Percentiles rank a stretch among this genome's conserved stretches.
Evolutionary conservation across 805 yeast species (phyloP).

Genomic region (Scheffersomyces stipitis): DNA sequence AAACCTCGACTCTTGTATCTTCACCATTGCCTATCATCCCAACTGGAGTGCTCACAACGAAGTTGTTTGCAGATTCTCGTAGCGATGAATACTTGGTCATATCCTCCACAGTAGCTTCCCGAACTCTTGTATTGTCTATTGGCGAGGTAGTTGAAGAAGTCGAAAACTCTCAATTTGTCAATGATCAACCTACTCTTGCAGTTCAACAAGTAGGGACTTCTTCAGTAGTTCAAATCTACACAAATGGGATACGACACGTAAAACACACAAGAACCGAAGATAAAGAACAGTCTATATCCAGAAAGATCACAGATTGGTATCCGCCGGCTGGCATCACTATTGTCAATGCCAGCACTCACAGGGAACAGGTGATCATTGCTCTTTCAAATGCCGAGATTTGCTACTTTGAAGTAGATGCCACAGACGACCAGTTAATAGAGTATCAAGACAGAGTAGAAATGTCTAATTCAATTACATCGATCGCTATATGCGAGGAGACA

Average conservation of each 20-base stretch:
- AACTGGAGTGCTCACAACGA: slow-evolving; percentile 63
- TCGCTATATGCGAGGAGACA: slow-evolving; percentile 48
- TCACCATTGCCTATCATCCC: slow-evolving; percentile 74
- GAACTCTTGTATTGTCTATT: slow-evolving; percentile 71
- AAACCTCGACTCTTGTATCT: slow-evolving; percentile 62
- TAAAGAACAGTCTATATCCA: slow-evolving; percentile 17
- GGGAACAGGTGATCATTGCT: slow-evolving; percentile 67
- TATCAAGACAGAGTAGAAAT: slow-evolving; percentile 62
- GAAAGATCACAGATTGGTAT: slow-evolving; percentile 64
- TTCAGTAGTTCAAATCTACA: slow-evolving; percentile 71
- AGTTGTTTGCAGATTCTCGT: slow-evolving; percentile 40
- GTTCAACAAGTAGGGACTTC: slow-evolving; percentile 65
- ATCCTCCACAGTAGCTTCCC: slow-evolving; percentile 52
- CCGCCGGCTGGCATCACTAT: slow-evolving; percentile 79
- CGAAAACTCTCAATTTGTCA: slow-evolving; percentile 59
- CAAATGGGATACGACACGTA: slow-evolving; percentile 64
- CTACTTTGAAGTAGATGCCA: slow-evolving; percentile 74
- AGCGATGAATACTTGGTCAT: slow-evolving; percentile 66
- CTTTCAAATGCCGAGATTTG: slow-evolving; percentile 72
- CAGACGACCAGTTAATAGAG: slow-evolving; percentile 65
- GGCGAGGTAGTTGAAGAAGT: slow-evolving; percentile 82
- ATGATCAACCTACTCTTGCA: slow-evolving; percentile 59
- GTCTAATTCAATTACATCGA: slow-evolving; percentile 45
- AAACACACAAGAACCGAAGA: slow-evolving; percentile 12
- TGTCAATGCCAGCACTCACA: slow-evolving; percentile 58